Evolutionary conservation across 139 green algal genomes (phyloP).

Genomic region (Klebsormidium nitens): DNA sequence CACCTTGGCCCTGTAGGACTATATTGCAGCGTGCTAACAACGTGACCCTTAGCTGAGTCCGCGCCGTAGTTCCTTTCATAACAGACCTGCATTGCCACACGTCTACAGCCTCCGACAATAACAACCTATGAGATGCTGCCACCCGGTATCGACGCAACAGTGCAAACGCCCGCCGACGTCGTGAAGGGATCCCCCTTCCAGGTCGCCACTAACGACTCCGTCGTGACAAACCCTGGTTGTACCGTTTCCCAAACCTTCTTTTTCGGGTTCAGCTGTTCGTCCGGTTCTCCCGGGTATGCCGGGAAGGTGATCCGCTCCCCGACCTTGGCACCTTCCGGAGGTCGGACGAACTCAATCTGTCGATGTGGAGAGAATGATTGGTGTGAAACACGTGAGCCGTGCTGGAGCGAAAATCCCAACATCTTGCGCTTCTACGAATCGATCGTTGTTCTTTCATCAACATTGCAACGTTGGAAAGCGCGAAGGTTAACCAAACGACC

Average conservation of each 20-base stretch:
- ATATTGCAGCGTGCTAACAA: too few relatives aligned
- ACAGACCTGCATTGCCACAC: too few relatives aligned
- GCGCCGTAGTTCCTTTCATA: too few relatives aligned
- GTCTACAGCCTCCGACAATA: too few relatives aligned
- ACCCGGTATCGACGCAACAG: conserved; percentile 5
- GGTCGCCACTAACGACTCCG: conserved; percentile 3
- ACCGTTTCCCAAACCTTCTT: conserved; percentile 38
- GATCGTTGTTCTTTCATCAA: too few relatives aligned
- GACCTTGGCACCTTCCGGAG: conserved; percentile 55
- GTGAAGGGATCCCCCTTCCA: conserved; percentile 29
- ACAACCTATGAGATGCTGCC: conserved; percentile 15
- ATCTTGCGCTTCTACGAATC: too few relatives aligned
- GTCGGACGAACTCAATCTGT: conserved; percentile 69
- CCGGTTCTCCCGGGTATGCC: conserved; percentile 64
- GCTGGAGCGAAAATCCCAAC: too few relatives aligned
- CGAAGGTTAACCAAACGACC: too few relatives aligned
- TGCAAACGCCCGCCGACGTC: conserved; percentile 14
- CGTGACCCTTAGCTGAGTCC: too few relatives aligned
- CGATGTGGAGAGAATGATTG: background rate
- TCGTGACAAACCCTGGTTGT: conserved; percentile 22
- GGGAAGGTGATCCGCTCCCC: conserved; percentile 70
- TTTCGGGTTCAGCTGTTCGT: conserved; percentile 71
- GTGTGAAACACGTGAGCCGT: too few relatives aligned
- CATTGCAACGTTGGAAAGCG: too few relatives aligned
- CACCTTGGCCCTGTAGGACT: too few relatives aligned